Evolutionary conservation across 1,284 basidiomycete genomes (phyloP).

Genomic region (Tilletia walkeri): DNA sequence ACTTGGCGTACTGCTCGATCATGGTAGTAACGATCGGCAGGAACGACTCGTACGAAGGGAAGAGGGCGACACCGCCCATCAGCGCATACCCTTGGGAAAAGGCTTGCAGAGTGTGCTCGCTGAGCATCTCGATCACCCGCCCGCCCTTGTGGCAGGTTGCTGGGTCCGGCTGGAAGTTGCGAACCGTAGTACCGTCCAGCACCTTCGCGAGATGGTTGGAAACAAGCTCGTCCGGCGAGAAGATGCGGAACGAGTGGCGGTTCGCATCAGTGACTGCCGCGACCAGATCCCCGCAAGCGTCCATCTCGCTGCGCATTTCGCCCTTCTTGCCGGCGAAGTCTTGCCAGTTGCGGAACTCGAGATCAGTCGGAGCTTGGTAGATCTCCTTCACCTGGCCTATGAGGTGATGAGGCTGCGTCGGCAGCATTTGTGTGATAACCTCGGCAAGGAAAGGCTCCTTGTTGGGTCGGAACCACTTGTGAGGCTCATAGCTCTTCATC

Average conservation of each 20-base stretch:
- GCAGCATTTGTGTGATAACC: slow-evolving; percentile 63
- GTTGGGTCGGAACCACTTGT: slow-evolving; percentile 46
- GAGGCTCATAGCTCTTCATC: slow-evolving; percentile 61
- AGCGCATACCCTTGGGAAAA: slow-evolving; percentile 82
- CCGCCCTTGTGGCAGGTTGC: slow-evolving; percentile 64
- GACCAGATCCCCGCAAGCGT: slow-evolving; percentile 67
- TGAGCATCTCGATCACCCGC: slow-evolving; percentile 80
- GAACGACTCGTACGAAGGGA: slow-evolving; percentile 86
- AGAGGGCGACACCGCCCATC: slow-evolving; percentile 72
- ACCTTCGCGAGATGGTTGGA: slow-evolving; percentile 83
- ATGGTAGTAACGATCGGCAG: slow-evolving; percentile 64
- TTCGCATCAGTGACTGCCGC: slow-evolving; percentile 63
- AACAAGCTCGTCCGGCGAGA: slow-evolving; percentile 86
- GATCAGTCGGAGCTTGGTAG: slow-evolving; percentile 32
- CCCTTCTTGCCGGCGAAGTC: slow-evolving; percentile 63
- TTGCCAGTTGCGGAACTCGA: slow-evolving; percentile 70
- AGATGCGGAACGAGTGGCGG: slow-evolving; percentile 74
- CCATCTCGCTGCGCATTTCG: slow-evolving; percentile 65
- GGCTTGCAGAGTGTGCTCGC: slow-evolving; percentile 82
- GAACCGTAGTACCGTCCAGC: slow-evolving; percentile 58
- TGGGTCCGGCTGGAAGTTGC: slow-evolving; percentile 80
- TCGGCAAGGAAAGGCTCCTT: slow-evolving; percentile 59
- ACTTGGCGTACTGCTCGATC: slow-evolving; percentile 72
- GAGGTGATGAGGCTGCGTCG: slow-evolving; percentile 62
- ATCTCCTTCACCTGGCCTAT: slow-evolving; percentile 63